Evolutionary conservation across 2,329 filamentous ascomycete species (phyloP).

Genomic region (Penicillium frequentans): DNA sequence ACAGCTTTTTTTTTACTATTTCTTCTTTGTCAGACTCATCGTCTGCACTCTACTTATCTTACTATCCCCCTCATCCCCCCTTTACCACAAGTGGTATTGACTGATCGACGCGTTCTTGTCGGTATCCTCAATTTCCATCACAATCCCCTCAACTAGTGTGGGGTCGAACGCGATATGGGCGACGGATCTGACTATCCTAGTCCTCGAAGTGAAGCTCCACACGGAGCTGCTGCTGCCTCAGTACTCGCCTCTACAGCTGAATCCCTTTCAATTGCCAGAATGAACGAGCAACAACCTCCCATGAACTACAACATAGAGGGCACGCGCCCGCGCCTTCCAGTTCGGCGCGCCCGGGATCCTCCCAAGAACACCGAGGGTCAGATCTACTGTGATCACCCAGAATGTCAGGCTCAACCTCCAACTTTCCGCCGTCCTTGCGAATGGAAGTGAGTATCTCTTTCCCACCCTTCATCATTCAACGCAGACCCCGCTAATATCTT

Average conservation of each 20-base stretch:
- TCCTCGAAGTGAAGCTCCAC: constrained; percentile 44
- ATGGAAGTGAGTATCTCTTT: constrained; percentile 73
- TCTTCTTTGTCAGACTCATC: background rate
- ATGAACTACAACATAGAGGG: constrained; percentile 32
- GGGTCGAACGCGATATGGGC: constrained; percentile 39
- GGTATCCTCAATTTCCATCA: constrained; percentile 19
- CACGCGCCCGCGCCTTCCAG: constrained; percentile 41
- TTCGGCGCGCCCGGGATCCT: constrained; percentile 51
- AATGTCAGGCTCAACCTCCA: constrained; percentile 65
- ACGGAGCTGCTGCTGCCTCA: constrained; percentile 32
- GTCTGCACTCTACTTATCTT: background rate
- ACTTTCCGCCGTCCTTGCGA: constrained; percentile 83
- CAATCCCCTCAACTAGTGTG: constrained; percentile 24
- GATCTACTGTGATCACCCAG: constrained; percentile 70
- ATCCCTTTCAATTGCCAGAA: constrained; percentile 34
- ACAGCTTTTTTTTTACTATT: background rate
- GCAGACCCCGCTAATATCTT: background rate
- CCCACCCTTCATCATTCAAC: constrained; percentile 17
- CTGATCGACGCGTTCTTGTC: constrained; percentile 21
- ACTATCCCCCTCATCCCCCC: background rate
- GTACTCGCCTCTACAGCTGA: constrained; percentile 38
- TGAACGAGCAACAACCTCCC: constrained; percentile 35
- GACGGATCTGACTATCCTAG: constrained; percentile 42
- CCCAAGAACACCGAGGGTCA: constrained; percentile 69
- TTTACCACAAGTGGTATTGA: constrained; percentile 6